A percentile compares a stretch with the other conserved stretches of the same genome.
Evolutionary conservation across 2,329 filamentous ascomycete genomes (phyloP).

Genomic region (Sporothrix sp.): DNA sequence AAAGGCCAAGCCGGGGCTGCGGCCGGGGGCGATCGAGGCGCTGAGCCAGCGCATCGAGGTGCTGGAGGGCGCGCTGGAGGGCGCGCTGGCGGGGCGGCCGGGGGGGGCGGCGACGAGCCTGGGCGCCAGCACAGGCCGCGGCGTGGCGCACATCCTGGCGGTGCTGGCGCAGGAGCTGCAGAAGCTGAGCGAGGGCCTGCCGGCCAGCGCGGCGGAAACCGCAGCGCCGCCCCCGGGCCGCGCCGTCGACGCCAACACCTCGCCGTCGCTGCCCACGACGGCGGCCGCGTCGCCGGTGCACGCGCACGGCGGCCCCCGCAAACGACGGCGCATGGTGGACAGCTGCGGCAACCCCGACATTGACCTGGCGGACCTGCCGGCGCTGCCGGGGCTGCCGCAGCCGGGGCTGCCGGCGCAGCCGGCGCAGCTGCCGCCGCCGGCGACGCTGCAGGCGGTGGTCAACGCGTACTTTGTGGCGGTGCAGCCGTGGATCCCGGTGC

Average conservation of each 20-base stretch:
- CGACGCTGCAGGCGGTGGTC: slow-evolving; percentile 21
- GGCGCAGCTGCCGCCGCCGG: slow-evolving; percentile 4
- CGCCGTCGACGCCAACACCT: too few species aligned
- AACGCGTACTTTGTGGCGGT: slow-evolving; percentile 25
- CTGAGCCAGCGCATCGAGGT: slow-evolving; percentile 16
- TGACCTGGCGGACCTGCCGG: slow-evolving; percentile 5
- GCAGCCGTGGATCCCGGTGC: slow-evolving; percentile 30
- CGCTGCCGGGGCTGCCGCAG: neutral
- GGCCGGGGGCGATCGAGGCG: slow-evolving; percentile 16
- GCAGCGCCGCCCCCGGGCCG: too few species aligned
- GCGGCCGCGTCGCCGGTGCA: neutral
- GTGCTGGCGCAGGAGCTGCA: slow-evolving; percentile 14
- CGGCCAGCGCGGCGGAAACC: too few species aligned
- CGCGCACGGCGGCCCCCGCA: neutral
- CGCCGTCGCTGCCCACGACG: too few species aligned
- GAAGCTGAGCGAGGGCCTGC: slow-evolving; percentile 2
- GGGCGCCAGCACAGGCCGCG: neutral
- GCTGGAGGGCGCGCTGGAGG: slow-evolving; percentile 11
- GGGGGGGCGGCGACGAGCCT: neutral
- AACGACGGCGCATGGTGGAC: slow-evolving; percentile 13
- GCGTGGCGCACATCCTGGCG: slow-evolving; percentile 7
- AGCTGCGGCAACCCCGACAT: slow-evolving; percentile 13
- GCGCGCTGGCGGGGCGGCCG: neutral
- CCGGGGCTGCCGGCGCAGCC: slow-evolving; percentile 1
- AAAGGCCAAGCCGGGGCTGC: slow-evolving; percentile 17